These are phyloP conservation scores for Mycena albidolilacea DNA, from an alignment of 768 basidiomycete genomes.

Conservation along the genomic window DNA sequence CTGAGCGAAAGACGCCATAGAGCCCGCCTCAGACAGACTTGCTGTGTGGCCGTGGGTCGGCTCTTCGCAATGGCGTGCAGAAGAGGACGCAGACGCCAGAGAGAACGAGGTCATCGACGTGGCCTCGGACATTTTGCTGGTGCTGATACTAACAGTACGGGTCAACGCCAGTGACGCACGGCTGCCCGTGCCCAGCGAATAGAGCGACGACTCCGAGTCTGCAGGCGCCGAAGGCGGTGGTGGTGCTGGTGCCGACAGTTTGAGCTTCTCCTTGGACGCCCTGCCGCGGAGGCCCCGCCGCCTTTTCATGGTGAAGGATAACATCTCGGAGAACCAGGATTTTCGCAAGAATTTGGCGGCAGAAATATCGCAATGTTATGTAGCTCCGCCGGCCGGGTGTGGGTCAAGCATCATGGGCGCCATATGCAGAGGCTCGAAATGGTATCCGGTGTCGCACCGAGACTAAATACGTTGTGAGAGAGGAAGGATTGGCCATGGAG, in stretches of 20 bases:
- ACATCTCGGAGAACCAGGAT: background rate
- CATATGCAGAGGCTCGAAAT: background rate
- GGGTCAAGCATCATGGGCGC: background rate
- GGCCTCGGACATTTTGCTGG: constrained; percentile 11
- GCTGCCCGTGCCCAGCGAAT: background rate
- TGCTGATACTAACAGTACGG: background rate
- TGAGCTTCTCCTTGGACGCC: constrained; percentile 22
- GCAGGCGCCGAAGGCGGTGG: background rate
- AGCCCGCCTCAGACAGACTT: too few relatives aligned
- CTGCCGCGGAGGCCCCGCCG: constrained; percentile 30
- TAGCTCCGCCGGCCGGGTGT: background rate
- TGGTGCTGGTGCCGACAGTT: background rate
- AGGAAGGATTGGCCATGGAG: background rate
- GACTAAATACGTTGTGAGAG: background rate
- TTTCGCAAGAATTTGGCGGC: too few relatives aligned
- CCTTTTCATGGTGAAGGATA: constrained; percentile 16
- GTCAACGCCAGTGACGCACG: constrained; percentile 8
- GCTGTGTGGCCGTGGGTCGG: background rate
- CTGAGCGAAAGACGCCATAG: too few relatives aligned
- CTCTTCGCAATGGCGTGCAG: background rate
- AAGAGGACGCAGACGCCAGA: background rate
- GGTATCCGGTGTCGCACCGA: background rate
- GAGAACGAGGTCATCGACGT: constrained; percentile 28
- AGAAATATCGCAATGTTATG: too few relatives aligned
- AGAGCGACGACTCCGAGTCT: background rate